Base-by-base conservation (phyloP, 306 rosid species). In the Pyrus pyrifolia region DNA sequence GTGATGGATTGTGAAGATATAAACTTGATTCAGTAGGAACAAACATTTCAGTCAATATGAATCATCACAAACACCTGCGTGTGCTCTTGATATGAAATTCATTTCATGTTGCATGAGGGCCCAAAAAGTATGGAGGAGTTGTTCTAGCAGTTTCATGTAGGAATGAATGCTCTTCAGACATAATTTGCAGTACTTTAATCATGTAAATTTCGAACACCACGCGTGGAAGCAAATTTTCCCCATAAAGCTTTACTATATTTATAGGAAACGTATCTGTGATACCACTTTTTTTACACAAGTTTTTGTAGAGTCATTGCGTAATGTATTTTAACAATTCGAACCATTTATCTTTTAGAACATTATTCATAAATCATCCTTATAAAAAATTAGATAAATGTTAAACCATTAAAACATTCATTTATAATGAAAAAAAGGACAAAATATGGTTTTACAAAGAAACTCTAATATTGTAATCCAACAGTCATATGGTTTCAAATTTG, bases 101-200 rank as follows among this genome's bases (percentile, higher is more conserved):
- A 73, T 73, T 73, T 60, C 21, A 61, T 73, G 59, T 40, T 73
- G 69, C 40, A 60, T 51, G 68, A 73, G 59, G 68, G 68, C 18
- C 57, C 77, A 61, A 61, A 44, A 61, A 35, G 77, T 61, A 61
- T 35, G 68, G 63, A 49, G 40, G 23, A 61, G 25, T 57, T 57
- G 25, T 57, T 57, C 27, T 57, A 57, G 13, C 27, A 15, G 58
- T 18, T 73, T 61, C 69, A 22, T n/a, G 68, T 61, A 25, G 44
- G 64, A 40, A 58, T 59, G 46, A 53, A n/a, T 13, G 29, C 30
- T 40, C 29, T 60, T 61, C 77, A 42, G 77, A 73, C 65, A 44
- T 73, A 14, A 62, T 61, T 25, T 73, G n/a, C 69, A 60, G 76
- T 59, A 27, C 77, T 73, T 73, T 73, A 72, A 73, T 73, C 31